Evolutionary conservation across 306 rosid species (phyloP).

Genomic region (Gleditsia sinensis): DNA sequence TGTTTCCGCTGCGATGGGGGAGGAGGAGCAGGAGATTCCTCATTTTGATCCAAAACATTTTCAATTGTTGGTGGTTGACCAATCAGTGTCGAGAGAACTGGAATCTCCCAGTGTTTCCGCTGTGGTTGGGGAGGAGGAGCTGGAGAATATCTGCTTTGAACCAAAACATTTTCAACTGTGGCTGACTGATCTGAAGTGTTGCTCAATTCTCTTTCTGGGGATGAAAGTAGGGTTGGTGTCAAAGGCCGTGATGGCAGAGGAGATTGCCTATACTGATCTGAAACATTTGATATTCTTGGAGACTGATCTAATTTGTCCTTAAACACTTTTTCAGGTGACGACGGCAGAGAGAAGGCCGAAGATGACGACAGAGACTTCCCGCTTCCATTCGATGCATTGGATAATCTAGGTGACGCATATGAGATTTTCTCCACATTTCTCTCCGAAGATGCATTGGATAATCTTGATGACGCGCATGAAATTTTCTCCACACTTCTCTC

Average conservation of each 20-base stretch:
- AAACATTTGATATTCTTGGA: constrained; percentile 50
- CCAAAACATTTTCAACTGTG: constrained; percentile 1
- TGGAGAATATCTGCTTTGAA: neutral
- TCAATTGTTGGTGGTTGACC: constrained; percentile 8
- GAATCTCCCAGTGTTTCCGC: constrained; percentile 44
- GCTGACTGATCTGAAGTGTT: neutral
- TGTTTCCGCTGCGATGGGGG: constrained; percentile 36
- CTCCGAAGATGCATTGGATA: constrained; percentile 14
- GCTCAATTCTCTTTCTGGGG: constrained; percentile 41
- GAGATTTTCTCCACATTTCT: constrained; percentile 23
- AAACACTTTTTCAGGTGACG: constrained; percentile 46
- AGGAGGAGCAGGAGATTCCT: constrained; percentile 20
- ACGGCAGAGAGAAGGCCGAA: constrained; percentile 51
- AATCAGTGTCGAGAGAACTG: neutral
- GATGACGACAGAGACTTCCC: constrained; percentile 31
- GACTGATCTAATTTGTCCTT: constrained; percentile 44
- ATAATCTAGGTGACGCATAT: constrained; percentile 22
- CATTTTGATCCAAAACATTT: constrained; percentile 29
- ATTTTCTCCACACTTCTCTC: neutral
- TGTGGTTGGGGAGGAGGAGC: constrained; percentile 11
- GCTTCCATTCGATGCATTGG: constrained; percentile 39
- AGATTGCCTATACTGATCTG: constrained; percentile 39
- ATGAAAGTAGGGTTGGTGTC: constrained; percentile 45
- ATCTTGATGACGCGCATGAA: neutral
- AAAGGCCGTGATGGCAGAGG: constrained; percentile 36